phyloP scores from a whole-genome alignment of 2,329 filamentous ascomycete genomes.

The Paracamarosporium sp. region DNA sequence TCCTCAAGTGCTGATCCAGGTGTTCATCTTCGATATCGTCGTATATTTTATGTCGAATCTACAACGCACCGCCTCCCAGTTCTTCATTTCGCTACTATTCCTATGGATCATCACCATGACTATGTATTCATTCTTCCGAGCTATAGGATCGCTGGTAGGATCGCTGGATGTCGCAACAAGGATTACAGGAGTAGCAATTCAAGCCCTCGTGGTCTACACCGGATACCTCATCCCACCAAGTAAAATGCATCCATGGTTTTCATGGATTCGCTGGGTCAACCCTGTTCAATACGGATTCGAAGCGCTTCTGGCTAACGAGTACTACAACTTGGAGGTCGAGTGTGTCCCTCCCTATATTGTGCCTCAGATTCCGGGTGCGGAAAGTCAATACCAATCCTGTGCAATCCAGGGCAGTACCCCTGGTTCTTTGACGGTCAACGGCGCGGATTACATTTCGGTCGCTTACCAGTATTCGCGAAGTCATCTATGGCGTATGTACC shows the following conservation, averaged over 20 bases:
- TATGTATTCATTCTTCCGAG: slow-evolving; percentile 52
- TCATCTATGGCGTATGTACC: slow-evolving; percentile 66
- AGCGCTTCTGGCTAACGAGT: slow-evolving; percentile 73
- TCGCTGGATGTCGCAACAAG: slow-evolving; percentile 47
- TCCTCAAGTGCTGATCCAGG: slow-evolving; percentile 64
- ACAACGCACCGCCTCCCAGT: slow-evolving; percentile 63
- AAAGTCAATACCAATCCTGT: slow-evolving; percentile 63
- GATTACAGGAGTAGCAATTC: slow-evolving; percentile 50
- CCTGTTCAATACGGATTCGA: slow-evolving; percentile 75
- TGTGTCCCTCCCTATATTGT: slow-evolving; percentile 65
- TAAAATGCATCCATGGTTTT: slow-evolving; percentile 38
- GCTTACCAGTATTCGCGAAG: slow-evolving; percentile 62
- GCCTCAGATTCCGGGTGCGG: slow-evolving; percentile 56
- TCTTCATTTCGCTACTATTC: slow-evolving; percentile 68
- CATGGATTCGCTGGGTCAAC: slow-evolving; percentile 46
- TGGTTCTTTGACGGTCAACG: slow-evolving; percentile 60
- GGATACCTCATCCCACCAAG: slow-evolving; percentile 48
- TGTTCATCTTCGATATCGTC: slow-evolving; percentile 64
- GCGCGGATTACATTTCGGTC: slow-evolving; percentile 62
- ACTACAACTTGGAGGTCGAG: slow-evolving; percentile 63
- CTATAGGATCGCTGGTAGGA: slow-evolving; percentile 43
- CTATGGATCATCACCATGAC: slow-evolving; percentile 63
- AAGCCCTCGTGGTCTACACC: slow-evolving; percentile 48
- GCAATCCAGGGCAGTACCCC: slow-evolving; percentile 63
- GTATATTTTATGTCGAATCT: slow-evolving; percentile 69